A percentile compares a stretch with the other conserved stretches of the same genome.
phyloP scores from a whole-genome alignment of 2,329 filamentous ascomycete genomes.

The Pseudopithomyces maydicus region DNA sequence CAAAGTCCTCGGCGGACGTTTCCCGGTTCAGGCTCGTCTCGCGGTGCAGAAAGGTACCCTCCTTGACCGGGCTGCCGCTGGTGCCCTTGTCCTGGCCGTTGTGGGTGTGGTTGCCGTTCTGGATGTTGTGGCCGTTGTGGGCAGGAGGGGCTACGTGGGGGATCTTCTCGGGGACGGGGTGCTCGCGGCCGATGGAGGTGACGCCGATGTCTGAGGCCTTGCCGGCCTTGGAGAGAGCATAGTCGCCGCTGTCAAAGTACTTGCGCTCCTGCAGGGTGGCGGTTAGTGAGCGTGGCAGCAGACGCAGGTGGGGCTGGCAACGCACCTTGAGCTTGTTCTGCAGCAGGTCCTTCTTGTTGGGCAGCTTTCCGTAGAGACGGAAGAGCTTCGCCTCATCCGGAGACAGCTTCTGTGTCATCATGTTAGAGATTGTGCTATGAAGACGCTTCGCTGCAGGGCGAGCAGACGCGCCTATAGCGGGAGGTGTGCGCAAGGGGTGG shows the following conservation, averaged over 20 bases:
- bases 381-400: conserved; percentile 96
- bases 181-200: conserved; percentile 90
- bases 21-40: conserved; percentile 79
- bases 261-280: conserved; percentile 71
- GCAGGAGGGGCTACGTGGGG: conserved; percentile 78
- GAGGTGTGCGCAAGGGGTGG: conserved; percentile 18
- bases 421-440: conserved; percentile 23
- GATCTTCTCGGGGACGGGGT: conserved; percentile 94
- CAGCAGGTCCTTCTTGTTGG: conserved; percentile 92
- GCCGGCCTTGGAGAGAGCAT: conserved; percentile 94
- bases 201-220: conserved; percentile 94
- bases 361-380: conserved; percentile 96
- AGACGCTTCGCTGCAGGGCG: conserved; percentile 7
- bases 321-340: conserved; percentile 91
- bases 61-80: conserved; percentile 83
- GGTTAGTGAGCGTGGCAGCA: neutral
- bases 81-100: conserved; percentile 51
- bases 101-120: conserved; percentile 38
- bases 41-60: conserved; percentile 83
- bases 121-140: conserved; percentile 51
- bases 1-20: conserved; percentile 71
- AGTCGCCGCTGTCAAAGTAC: conserved; percentile 97
- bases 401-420: conserved; percentile 72
- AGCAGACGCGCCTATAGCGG: conserved; percentile 12
- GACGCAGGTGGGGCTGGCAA: neutral